These are phyloP conservation scores for Aspergillus avenaceus DNA, from an alignment of 495 filamentous ascomycete genomes.

Conservation along the genomic window DNA sequence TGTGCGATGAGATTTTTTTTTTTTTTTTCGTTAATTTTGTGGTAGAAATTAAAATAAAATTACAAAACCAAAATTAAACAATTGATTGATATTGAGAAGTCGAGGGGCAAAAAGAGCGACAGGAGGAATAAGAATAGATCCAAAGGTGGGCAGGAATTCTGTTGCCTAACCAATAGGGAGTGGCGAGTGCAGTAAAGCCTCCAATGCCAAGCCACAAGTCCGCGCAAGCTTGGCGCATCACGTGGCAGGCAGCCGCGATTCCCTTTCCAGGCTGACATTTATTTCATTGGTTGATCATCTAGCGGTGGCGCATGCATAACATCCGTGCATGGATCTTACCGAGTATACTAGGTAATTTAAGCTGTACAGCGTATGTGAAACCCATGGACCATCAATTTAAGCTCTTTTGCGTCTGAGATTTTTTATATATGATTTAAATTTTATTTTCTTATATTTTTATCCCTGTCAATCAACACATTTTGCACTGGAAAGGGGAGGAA, in stretches of 20 bases:
- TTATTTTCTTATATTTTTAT: too few relatives aligned
- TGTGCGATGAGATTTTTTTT: not conserved
- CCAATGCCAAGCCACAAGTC: slow-evolving; percentile 21
- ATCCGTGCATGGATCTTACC: not conserved
- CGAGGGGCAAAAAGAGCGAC: slow-evolving; percentile 10
- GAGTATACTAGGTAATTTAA: too few relatives aligned
- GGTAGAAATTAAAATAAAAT: too few relatives aligned
- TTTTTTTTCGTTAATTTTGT: too few relatives aligned
- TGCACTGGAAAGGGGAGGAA: too few relatives aligned
- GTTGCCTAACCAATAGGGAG: slow-evolving; percentile 48
- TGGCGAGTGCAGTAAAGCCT: slow-evolving; percentile 27
- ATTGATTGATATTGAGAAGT: not conserved
- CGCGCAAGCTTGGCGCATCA: slow-evolving; percentile 14
- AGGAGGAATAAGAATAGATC: slow-evolving; percentile 26
- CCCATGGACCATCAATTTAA: not conserved
- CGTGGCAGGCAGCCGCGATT: slow-evolving; percentile 40
- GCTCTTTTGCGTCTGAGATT: too few relatives aligned
- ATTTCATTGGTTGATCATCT: not conserved
- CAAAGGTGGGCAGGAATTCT: slow-evolving; percentile 37
- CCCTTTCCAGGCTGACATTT: not conserved
- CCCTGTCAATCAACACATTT: too few relatives aligned
- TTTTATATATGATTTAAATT: too few relatives aligned
- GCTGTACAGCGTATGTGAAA: too few relatives aligned
- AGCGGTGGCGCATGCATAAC: slow-evolving; percentile 7
- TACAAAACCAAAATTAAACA: not conserved